A percentile compares a stretch with the other conserved stretches of the same genome.
Evolutionary conservation across 1,284 basidiomycete genomes (phyloP).

Genomic region (Pholiota adiposa): DNA sequence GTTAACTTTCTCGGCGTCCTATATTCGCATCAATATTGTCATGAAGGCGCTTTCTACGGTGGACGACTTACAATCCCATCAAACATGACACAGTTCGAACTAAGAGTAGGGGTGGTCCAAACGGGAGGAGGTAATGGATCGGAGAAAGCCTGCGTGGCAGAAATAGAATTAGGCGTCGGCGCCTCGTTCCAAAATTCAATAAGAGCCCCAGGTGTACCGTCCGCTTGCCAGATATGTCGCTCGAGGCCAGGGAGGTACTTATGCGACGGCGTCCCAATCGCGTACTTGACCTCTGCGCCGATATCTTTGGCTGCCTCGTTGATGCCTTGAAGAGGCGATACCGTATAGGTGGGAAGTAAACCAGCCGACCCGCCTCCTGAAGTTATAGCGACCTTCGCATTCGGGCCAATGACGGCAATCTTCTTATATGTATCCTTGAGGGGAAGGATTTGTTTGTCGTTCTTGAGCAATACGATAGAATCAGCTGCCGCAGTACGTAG

Average conservation of each 20-base stretch:
- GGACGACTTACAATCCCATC: too few relatives aligned
- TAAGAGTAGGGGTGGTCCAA: constrained; percentile 42
- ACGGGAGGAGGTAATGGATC: constrained; percentile 22
- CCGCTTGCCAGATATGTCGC: constrained; percentile 32
- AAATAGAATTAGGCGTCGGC: constrained; percentile 37
- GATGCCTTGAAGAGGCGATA: constrained; percentile 57
- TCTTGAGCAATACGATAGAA: constrained; percentile 54
- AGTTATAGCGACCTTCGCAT: constrained; percentile 54
- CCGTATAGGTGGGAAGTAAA: constrained; percentile 48
- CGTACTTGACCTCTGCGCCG: constrained; percentile 41
- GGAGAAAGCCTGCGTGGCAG: constrained; percentile 21
- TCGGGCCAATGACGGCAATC: constrained; percentile 62
- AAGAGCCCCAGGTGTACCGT: constrained; percentile 37
- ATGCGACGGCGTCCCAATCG: constrained; percentile 40
- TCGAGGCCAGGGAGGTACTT: constrained; percentile 44
- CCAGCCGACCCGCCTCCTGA: constrained; percentile 60
- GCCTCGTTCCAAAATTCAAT: constrained; percentile 51
- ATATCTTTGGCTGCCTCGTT: constrained; percentile 40
- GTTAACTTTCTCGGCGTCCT: constrained; percentile 45
- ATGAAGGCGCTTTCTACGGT: too few relatives aligned
- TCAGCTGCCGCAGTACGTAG: constrained; percentile 48
- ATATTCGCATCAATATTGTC: too few relatives aligned
- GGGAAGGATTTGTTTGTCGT: constrained; percentile 47
- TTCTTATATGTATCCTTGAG: constrained; percentile 39
- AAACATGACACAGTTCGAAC: too few relatives aligned